Evolutionary conservation across 495 filamentous ascomycete species (phyloP).

Genomic region (Geopyxis carbonaria): DNA sequence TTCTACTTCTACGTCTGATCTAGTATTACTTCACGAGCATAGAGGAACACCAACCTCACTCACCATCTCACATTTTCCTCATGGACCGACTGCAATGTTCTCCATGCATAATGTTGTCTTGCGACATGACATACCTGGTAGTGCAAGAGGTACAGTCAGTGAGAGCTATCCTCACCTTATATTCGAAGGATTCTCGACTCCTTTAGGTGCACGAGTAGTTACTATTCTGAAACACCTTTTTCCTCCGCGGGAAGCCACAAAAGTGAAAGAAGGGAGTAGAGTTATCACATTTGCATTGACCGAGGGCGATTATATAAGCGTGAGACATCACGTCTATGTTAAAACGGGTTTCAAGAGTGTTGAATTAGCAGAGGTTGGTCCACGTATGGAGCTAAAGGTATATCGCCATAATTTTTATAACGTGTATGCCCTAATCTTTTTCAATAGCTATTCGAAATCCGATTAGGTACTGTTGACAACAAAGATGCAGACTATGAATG

Average conservation of each 20-base stretch:
- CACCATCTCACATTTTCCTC: constrained; percentile 79
- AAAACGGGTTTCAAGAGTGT: constrained; percentile 74
- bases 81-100: constrained; percentile 82
- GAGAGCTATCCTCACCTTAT: constrained; percentile 91
- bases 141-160: constrained; percentile 72
- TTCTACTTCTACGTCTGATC: constrained; percentile 59
- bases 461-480: constrained; percentile 82
- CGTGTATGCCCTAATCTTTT: background rate
- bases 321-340: constrained; percentile 68
- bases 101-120: constrained; percentile 89
- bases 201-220: constrained; percentile 65
- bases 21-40: constrained; percentile 84
- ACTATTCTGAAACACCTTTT: constrained; percentile 92
- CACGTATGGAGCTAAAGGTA: constrained; percentile 74
- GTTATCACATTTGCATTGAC: constrained; percentile 91
- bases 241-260: constrained; percentile 62
- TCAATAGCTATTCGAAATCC: constrained; percentile 64
- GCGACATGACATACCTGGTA: constrained; percentile 79
- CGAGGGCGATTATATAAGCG: constrained; percentile 72
- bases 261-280: constrained; percentile 60
- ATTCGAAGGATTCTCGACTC: constrained; percentile 81
- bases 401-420: background rate
- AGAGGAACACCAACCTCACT: constrained; percentile 81
- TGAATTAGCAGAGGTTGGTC: constrained; percentile 86
- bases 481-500: constrained; percentile 95